Base-by-base conservation (phyloP, 1,284 basidiomycete species). In the Cutaneotrichosporon cyanovorans region DNA sequence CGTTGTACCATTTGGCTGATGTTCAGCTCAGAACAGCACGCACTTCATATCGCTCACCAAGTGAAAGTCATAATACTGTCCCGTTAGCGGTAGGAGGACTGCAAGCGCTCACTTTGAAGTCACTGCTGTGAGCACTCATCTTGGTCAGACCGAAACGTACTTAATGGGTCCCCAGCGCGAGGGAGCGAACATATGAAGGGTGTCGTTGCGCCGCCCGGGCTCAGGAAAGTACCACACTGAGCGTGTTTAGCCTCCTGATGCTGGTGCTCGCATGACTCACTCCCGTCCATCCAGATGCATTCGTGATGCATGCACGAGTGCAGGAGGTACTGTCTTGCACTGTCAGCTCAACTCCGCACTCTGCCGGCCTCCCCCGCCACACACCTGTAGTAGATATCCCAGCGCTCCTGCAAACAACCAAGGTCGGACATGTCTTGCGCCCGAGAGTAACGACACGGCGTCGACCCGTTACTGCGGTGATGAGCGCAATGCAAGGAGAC, bases 171-270 rank as follows among this genome's bases (percentile, higher is more conserved):
- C 45, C 21, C 42, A 51, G 23, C 53, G 52, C n/a, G 61, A 57
- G 7, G 57, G 48, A 2, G 51, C 30, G 37, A 64, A 64, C 58
- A 60, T 58, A 30, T 56, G 56, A 7, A 64, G 39, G 4, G 53
- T 60, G 9, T 51, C 45, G 36, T 48, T 39, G 20, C 51, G 53
- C 18, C 60, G 49, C 40, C 57, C 58, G 1, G 49, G 41, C 28
- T 64, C 60, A 11, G 62, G 62, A 31, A 64, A 61, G 55, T 60
- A 64, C 62, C 62, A 64, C 37, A 46, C 60, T 61, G 40, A 1
- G 22, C 16, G 32, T n/a, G n/a, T 10, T 34, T 15, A 12, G 25
- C 19, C 4, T 2, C n/a, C n/a, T n/a, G n/a, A n/a, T n/a, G n/a
- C n/a, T n/a, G n/a, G 12, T n/a, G n/a, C n/a, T n/a, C n/a, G n/a